Evolutionary conservation across 2,329 filamentous ascomycete species (phyloP).

Genomic region (Coleophoma crateriformis): DNA sequence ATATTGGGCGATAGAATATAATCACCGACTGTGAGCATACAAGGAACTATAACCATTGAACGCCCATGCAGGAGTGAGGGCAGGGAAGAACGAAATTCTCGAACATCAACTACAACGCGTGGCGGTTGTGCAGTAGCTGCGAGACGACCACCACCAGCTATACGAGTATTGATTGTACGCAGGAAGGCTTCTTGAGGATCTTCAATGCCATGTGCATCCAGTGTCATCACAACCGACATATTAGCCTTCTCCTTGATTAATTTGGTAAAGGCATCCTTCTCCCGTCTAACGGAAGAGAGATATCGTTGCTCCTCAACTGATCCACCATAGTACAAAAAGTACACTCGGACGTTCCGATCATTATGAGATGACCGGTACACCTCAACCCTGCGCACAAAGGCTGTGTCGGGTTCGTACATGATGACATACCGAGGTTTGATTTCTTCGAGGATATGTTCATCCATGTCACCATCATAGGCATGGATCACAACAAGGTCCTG

Average conservation of each 20-base stretch:
- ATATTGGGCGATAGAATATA: slow-evolving; percentile 90
- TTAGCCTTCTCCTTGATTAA: slow-evolving; percentile 89
- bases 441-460: slow-evolving; percentile 95
- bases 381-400: slow-evolving; percentile 91
- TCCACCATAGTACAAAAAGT: slow-evolving; percentile 93
- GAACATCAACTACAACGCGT: slow-evolving; percentile 88
- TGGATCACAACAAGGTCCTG: slow-evolving; percentile 83
- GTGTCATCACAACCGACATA: slow-evolving; percentile 85
- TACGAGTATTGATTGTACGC: slow-evolving; percentile 91
- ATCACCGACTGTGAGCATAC: slow-evolving; percentile 93
- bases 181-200: slow-evolving; percentile 90
- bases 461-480: slow-evolving; percentile 91
- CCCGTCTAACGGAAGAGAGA: slow-evolving; percentile 79
- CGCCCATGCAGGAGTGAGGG: slow-evolving; percentile 88
- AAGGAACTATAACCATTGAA: slow-evolving; percentile 83
- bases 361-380: slow-evolving; percentile 94
- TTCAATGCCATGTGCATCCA: slow-evolving; percentile 61
- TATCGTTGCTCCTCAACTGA: slow-evolving; percentile 96
- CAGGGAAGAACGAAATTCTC: slow-evolving; percentile 89
- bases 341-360: slow-evolving; percentile 82
- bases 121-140: slow-evolving; percentile 81
- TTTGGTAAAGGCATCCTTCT: slow-evolving; percentile 94
- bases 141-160: slow-evolving; percentile 85
- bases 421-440: slow-evolving; percentile 89
- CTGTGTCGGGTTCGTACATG: slow-evolving; percentile 96